Percentiles rank a stretch among this genome's conserved stretches.
These are phyloP conservation scores for Diplocarpon mali DNA, from an alignment of 2,329 filamentous ascomycete genomes.

Conservation along the genomic window DNA sequence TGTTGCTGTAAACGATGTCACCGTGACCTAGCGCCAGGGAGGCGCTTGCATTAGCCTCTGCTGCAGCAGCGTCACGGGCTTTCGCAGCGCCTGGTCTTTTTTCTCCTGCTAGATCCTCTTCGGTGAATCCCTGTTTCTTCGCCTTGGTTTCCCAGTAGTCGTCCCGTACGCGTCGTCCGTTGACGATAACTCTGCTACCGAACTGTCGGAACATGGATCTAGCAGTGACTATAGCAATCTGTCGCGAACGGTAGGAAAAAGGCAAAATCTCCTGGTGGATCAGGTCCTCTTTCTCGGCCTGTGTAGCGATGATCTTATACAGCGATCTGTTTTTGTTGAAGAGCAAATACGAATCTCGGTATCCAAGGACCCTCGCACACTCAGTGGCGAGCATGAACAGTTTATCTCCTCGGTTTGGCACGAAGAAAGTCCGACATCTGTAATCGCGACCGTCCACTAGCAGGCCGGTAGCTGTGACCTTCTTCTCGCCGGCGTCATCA, in stretches of 20 bases:
- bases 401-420: constrained; percentile 83
- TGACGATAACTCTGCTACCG: constrained; percentile 83
- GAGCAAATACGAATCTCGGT: constrained; percentile 92
- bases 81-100: constrained; percentile 90
- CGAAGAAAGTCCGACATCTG: constrained; percentile 84
- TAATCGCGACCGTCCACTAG: constrained; percentile 77
- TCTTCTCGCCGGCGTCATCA: constrained; percentile 88
- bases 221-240: constrained; percentile 96
- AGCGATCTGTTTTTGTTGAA: constrained; percentile 98
- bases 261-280: constrained; percentile 91
- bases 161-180: constrained; percentile 83
- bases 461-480: constrained; percentile 76
- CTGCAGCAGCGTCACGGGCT: constrained; percentile 69
- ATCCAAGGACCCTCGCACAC: constrained; percentile 85
- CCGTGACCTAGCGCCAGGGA: constrained; percentile 51
- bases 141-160: constrained; percentile 99
- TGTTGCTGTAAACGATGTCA: constrained; percentile 81
- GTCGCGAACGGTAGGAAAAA: constrained; percentile 94
- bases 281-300: constrained; percentile 91
- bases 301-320: constrained; percentile 94
- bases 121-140: constrained; percentile 93
- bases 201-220: constrained; percentile 99
- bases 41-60: constrained; percentile 46
- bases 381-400: constrained; percentile 98
- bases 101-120: constrained; percentile 90